A percentile compares a stretch with the other conserved stretches of the same genome.
These are phyloP conservation scores for Globisporangium nagaii DNA, from an alignment of 352 stramenopile genomes.

Conservation along the genomic window DNA sequence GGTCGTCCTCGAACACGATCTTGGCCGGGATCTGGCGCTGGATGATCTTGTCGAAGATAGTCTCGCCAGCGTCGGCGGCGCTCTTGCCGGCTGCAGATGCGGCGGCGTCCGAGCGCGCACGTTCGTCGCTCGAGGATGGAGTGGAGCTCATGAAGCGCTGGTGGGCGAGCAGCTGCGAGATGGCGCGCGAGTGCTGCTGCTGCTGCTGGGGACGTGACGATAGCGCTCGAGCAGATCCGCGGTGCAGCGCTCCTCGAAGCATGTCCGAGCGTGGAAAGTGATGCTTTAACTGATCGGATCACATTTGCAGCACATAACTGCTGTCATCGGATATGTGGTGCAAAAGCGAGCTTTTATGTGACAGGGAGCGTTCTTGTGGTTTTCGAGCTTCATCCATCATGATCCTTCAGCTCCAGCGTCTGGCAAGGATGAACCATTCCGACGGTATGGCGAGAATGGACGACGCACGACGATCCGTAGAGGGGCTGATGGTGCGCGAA, in stretches of 20 bases:
- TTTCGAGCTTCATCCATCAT: too few species aligned
- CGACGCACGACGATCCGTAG: too few species aligned
- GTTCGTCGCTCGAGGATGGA: constrained; percentile 33
- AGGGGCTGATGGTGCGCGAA: too few species aligned
- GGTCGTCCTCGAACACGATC: constrained; percentile 96
- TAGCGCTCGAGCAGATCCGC: constrained; percentile 4
- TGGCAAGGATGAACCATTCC: too few species aligned
- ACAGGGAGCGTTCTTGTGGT: too few species aligned
- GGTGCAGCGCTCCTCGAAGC: constrained; percentile 16
- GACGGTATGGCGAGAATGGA: too few species aligned
- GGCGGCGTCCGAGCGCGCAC: constrained; percentile 47
- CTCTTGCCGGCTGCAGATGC: constrained; percentile 26
- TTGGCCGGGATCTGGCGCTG: constrained; percentile 90
- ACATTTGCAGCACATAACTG: too few species aligned
- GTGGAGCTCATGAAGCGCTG: constrained; percentile 37
- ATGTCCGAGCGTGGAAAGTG: constrained; percentile 8
- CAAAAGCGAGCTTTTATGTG: too few species aligned
- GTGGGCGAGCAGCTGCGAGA: constrained; percentile 7
- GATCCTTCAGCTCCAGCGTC: too few species aligned
- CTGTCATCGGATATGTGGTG: too few species aligned
- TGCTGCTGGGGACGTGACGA: background rate
- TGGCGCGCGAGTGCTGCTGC: constrained; percentile 2
- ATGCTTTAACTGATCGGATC: too few species aligned
- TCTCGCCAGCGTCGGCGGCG: constrained; percentile 48
- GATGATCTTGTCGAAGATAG: constrained; percentile 99